Evolutionary conservation across 768 basidiomycete genomes (phyloP).

Genomic region (Lenzites betulinus): DNA sequence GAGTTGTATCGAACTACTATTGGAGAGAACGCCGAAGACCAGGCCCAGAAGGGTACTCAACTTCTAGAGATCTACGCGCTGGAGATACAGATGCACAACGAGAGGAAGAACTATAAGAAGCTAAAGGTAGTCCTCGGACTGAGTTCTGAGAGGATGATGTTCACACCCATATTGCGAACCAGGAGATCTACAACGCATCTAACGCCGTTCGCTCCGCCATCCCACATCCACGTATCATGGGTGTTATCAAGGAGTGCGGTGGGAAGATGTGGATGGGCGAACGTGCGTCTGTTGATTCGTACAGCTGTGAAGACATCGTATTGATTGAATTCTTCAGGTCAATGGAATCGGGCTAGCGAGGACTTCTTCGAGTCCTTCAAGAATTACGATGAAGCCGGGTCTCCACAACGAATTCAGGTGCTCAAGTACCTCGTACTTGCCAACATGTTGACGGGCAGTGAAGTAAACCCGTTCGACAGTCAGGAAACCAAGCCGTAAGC

Average conservation of each 20-base stretch:
- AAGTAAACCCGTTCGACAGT: constrained; percentile 98
- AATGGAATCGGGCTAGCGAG: constrained; percentile 96
- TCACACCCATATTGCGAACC: not conserved
- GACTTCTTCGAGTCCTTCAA: constrained; percentile 99
- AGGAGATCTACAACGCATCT: constrained; percentile 98
- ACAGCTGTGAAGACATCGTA: not conserved
- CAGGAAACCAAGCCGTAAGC: constrained; percentile 98
- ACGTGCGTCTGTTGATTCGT: constrained; percentile 50
- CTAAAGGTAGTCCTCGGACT: constrained; percentile 67
- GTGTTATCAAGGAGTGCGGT: constrained; percentile 98
- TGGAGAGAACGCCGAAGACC: constrained; percentile 69
- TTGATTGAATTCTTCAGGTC: constrained; percentile 45
- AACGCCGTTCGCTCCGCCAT: constrained; percentile 93
- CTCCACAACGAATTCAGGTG: constrained; percentile 95
- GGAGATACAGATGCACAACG: constrained; percentile 99
- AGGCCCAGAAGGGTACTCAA: constrained; percentile 93
- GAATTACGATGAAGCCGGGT: constrained; percentile 98
- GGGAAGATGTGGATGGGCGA: constrained; percentile 99
- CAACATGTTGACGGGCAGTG: constrained; percentile 97
- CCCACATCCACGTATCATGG: constrained; percentile 97
- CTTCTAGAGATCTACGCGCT: constrained; percentile 96
- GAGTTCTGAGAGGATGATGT: not conserved
- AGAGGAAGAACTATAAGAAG: constrained; percentile 94
- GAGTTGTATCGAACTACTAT: constrained; percentile 73
- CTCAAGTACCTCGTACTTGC: constrained; percentile 97